These are phyloP conservation scores for Gossypium gossypioides DNA, from an alignment of 441 rosid species.

Conservation along the genomic window DNA sequence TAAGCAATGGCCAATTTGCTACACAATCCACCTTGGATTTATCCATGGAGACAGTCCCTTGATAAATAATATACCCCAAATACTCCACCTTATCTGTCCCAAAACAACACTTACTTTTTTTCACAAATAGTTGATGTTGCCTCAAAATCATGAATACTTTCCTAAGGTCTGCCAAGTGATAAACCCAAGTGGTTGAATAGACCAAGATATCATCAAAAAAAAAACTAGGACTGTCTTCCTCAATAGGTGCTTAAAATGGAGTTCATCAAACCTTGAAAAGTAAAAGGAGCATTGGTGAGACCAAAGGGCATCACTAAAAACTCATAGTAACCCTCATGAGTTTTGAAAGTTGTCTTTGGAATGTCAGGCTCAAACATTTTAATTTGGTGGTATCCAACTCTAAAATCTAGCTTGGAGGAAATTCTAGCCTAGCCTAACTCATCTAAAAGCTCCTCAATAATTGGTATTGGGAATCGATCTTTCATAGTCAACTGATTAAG, in stretches of 20 bases:
- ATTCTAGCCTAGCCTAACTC: neutral
- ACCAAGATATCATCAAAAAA: neutral
- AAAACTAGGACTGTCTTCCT: neutral
- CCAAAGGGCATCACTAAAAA: neutral
- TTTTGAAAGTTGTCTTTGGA: neutral
- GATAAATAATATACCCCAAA: neutral
- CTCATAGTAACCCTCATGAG: neutral
- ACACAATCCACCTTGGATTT: neutral
- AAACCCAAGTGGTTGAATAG: neutral
- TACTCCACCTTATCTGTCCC: neutral
- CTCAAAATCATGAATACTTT: neutral
- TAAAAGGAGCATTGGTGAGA: neutral
- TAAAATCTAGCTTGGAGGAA: neutral
- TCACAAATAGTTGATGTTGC: neutral
- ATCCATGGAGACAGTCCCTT: neutral
- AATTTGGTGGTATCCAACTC: neutral
- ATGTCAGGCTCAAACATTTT: neutral
- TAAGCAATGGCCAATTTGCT: neutral
- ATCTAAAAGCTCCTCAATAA: neutral
- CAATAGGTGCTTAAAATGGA: neutral
- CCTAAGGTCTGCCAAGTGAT: neutral
- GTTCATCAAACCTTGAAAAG: neutral
- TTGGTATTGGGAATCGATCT: too few species aligned
- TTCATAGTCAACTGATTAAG: too few species aligned
- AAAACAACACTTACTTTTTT: neutral